A percentile compares a stretch with the other conserved stretches of the same genome.
These are phyloP conservation scores for Epichloe brachyelytri DNA, from an alignment of 2,329 filamentous ascomycete genomes.

Conservation along the genomic window DNA sequence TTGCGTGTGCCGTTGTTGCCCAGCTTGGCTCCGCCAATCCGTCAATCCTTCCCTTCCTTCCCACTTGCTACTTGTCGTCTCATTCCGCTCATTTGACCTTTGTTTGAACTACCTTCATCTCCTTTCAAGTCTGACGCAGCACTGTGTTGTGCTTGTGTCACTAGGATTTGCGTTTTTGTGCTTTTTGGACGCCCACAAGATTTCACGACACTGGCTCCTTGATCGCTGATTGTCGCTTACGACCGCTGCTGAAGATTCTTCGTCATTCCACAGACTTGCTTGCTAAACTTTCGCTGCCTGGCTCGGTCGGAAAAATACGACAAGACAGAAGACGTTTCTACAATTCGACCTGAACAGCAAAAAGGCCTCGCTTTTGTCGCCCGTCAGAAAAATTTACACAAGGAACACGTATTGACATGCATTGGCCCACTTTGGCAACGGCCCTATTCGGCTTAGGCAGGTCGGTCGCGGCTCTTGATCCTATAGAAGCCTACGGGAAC, in stretches of 20 bases:
- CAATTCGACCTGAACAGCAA: background rate
- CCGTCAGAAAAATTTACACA: background rate
- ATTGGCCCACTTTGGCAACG: conserved; percentile 19
- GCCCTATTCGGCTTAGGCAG: conserved; percentile 22
- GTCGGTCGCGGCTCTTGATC: conserved; percentile 28
- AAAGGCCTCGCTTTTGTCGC: background rate
- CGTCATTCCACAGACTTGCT: background rate
- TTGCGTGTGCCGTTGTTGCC: background rate
- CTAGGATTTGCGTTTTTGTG: background rate
- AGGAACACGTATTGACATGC: conserved; percentile 22
- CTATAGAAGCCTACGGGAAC: conserved; percentile 49
- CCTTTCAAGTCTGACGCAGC: background rate
- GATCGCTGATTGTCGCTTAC: background rate
- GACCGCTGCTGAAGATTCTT: background rate
- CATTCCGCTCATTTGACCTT: background rate
- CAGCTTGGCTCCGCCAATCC: background rate
- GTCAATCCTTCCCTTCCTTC: background rate
- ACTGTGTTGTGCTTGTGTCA: background rate
- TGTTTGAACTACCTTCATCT: background rate
- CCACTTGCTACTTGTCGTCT: background rate
- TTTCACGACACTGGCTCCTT: background rate
- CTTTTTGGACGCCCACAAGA: conserved; percentile 2
- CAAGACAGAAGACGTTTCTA: background rate
- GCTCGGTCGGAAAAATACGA: background rate
- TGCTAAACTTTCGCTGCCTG: background rate